Conservation (phyloP, 345 rosid genomes). For the Camelina hispida region DNA sequence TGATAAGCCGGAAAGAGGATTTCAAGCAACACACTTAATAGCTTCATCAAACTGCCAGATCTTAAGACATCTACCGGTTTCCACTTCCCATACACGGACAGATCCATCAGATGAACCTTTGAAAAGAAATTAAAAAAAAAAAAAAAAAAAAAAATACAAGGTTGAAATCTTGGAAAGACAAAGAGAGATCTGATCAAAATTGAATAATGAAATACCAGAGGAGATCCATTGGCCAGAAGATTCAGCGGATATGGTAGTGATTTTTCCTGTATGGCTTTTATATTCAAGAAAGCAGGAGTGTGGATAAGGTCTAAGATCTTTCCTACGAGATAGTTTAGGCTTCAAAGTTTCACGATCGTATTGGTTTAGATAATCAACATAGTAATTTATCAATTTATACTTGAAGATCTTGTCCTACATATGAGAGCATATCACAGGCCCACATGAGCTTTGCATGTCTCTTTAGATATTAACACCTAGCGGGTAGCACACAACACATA, state of each 20-base stretch:
- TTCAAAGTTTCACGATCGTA: constrained; percentile 74
- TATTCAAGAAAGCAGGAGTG: constrained; percentile 76
- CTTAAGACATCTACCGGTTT: constrained; percentile 23
- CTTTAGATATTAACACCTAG: too few relatives aligned
- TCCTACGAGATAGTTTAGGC: constrained; percentile 86
- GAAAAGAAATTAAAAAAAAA: not conserved
- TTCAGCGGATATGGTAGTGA: constrained; percentile 72
- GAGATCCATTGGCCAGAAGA: constrained; percentile 92
- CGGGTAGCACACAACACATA: too few relatives aligned
- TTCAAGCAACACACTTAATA: constrained; percentile 80
- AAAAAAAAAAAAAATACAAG: not conserved
- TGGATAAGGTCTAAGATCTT: constrained; percentile 93
- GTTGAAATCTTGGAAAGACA: constrained; percentile 19
- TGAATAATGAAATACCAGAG: constrained; percentile 56
- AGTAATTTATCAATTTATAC: too few relatives aligned
- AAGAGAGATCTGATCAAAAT: not conserved
- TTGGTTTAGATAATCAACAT: too few relatives aligned
- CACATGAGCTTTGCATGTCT: too few relatives aligned
- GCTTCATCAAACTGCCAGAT: constrained; percentile 73
- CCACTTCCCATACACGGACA: constrained; percentile 20
- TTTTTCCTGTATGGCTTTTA: constrained; percentile 85
- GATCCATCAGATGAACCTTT: constrained; percentile 36
- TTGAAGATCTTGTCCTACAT: too few relatives aligned
- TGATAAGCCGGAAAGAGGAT: constrained; percentile 73
- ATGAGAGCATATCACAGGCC: too few relatives aligned